These are phyloP conservation scores for Neonectria coccinea DNA, from an alignment of 2,329 filamentous ascomycete genomes.

Conservation along the genomic window DNA sequence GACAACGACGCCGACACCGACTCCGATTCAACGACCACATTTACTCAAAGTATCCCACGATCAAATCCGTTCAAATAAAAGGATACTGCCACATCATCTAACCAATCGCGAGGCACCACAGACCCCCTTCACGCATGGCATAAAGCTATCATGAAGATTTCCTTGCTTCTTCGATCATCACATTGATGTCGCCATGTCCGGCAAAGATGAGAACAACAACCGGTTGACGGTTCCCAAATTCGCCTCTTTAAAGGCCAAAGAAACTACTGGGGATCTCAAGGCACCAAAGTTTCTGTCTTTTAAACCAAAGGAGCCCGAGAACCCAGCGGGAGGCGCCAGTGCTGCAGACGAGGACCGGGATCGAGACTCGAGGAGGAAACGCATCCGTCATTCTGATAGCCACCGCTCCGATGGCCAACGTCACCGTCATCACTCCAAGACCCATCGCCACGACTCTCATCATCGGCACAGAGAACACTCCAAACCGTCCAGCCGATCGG, in stretches of 20 bases:
- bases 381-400: conserved; percentile 38
- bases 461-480: conserved; percentile 29
- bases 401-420: conserved; percentile 34
- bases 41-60: background rate
- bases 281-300: conserved; percentile 81
- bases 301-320: conserved; percentile 58
- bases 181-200: conserved; percentile 42
- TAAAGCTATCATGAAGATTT: conserved; percentile 29
- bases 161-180: conserved; percentile 10
- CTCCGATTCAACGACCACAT: background rate
- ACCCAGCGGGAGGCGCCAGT: conserved; percentile 47
- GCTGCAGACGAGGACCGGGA: conserved; percentile 36
- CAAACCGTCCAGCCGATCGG: conserved; percentile 16
- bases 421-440: conserved; percentile 34
- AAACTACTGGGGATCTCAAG: conserved; percentile 34
- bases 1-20: background rate
- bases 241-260: conserved; percentile 71
- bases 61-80: background rate
- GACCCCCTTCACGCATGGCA: background rate
- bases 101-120: background rate
- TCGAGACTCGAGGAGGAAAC: conserved; percentile 36
- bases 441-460: conserved; percentile 32
- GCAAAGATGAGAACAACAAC: conserved; percentile 39
- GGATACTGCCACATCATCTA: background rate
- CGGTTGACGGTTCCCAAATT: conserved; percentile 72